These are phyloP conservation scores for Penicillium sp. DNA, from an alignment of 2,329 filamentous ascomycete genomes.

Conservation along the genomic window DNA sequence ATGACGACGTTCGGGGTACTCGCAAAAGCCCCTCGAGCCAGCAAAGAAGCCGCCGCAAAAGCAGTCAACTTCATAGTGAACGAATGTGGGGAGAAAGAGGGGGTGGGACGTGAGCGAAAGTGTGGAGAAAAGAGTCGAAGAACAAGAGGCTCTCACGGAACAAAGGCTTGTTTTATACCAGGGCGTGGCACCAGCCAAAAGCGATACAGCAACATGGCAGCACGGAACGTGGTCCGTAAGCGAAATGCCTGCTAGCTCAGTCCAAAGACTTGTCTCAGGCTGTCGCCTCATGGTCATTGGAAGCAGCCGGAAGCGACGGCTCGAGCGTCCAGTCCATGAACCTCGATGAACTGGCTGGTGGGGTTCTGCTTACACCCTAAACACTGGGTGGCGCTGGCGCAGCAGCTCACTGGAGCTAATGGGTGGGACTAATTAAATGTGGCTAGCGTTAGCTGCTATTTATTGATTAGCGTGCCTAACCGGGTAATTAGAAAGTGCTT, in stretches of 20 bases:
- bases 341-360: neutral
- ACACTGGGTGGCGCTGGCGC: neutral
- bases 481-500: slow-evolving; percentile 1
- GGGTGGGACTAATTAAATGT: neutral
- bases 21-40: neutral
- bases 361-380: neutral
- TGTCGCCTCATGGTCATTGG: neutral
- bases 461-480: neutral
- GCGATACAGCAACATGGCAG: neutral
- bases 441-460: neutral
- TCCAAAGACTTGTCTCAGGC: slow-evolving; percentile 1
- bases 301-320: slow-evolving; percentile 6
- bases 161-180: neutral
- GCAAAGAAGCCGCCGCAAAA: slow-evolving; percentile 1
- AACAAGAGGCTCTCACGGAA: neutral
- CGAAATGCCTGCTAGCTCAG: neutral
- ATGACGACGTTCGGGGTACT: neutral
- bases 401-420: neutral
- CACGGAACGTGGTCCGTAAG: neutral
- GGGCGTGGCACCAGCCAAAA: neutral
- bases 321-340: slow-evolving; percentile 1
- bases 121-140: slow-evolving; percentile 1
- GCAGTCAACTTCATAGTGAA: slow-evolving; percentile 1
- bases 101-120: neutral
- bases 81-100: neutral